A percentile compares a stretch with the other conserved stretches of the same genome.
Evolutionary conservation across 108 stramenopile genomes (phyloP).

Genomic region (Conticribra guillardii): DNA sequence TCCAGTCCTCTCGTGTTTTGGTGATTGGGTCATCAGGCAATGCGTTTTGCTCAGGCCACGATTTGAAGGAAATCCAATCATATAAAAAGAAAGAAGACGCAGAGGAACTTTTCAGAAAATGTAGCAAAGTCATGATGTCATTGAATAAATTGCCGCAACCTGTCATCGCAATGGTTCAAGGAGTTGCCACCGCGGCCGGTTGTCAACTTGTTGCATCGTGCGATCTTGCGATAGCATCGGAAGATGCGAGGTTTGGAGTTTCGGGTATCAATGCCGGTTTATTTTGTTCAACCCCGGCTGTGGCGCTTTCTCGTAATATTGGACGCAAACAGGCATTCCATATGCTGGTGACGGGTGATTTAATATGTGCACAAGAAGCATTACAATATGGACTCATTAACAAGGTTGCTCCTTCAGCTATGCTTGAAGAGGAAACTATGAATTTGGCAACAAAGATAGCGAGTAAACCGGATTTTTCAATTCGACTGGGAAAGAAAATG

Average conservation of each 20-base stretch:
- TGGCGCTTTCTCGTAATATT: conserved; percentile 61
- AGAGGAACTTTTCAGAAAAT: conserved; percentile 56
- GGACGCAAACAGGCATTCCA: conserved; percentile 72
- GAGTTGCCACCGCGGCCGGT: conserved; percentile 80
- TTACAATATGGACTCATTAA: conserved; percentile 58
- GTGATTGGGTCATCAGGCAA: conserved; percentile 53
- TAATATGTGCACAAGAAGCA: conserved; percentile 67
- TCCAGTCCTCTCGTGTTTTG: conserved; percentile 37
- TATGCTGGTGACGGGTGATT: conserved; percentile 76
- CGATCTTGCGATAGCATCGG: conserved; percentile 65
- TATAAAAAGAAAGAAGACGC: conserved; percentile 18
- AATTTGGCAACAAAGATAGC: conserved; percentile 55
- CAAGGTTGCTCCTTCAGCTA: conserved; percentile 30
- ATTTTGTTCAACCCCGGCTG: conserved; percentile 81
- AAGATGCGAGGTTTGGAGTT: conserved; percentile 60
- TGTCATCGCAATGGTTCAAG: conserved; percentile 70
- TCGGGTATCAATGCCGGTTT: conserved; percentile 77
- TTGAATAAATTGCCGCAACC: conserved; percentile 57
- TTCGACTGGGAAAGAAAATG: conserved; percentile 62
- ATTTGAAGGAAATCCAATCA: conserved; percentile 61
- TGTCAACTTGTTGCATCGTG: conserved; percentile 84
- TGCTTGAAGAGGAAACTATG: conserved; percentile 37
- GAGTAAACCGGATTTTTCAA: conserved; percentile 50
- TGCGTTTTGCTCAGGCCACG: conserved; percentile 76
- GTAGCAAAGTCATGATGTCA: conserved; percentile 61